Base-by-base conservation (phyloP, 192 early-diverging fungal genomes). In the Diversispora epigaea region DNA sequence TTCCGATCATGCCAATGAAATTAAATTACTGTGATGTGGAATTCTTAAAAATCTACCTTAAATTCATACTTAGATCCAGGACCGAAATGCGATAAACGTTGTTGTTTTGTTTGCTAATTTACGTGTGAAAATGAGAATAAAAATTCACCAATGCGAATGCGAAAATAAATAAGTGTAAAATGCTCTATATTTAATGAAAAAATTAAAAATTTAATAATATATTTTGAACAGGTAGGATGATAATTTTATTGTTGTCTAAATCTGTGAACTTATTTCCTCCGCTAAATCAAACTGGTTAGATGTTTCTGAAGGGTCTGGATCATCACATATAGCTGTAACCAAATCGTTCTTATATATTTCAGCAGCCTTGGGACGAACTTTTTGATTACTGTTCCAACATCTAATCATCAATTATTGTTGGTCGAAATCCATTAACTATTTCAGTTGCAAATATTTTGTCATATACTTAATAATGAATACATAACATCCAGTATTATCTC, bases 381-480 rank as follows among this genome's bases (percentile, higher is more conserved):
- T 7, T 6, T 78, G 80, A 49, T 78, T 77, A 45, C 49, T 43
- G 75, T 79, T 71, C 83, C 83, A n/a, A n/a, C n/a, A 84, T 52
- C 73, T 68, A 43, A 68, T 65, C 32, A 84, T 45, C 67, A 25
- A n/a, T 77, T 67, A 8, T 44, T 40, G 79, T 73, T 44, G 80
- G 80, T 0, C 83, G 76, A 4, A 55, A 55, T 56, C 83, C 80
- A 3, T 76, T 25, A 67, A 77, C 68, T 21, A 83, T 68, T 19
- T 80, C 73, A 3, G 52, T 62, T 14, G 77, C 39, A 6, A 83
- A 58, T 5, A 47, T 9, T 3, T 76, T 61, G 32, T 78, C 81
- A 21, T 76, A 58, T 43, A 57, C 10, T 12, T 19, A 39, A 71
- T 44, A 9, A 71, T n/a, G n/a, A 71, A 9, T 17, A 57, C 58